Evolutionary conservation across 192 early-diverging fungal genomes (phyloP).

Genomic region (Mortierella antarctica): DNA sequence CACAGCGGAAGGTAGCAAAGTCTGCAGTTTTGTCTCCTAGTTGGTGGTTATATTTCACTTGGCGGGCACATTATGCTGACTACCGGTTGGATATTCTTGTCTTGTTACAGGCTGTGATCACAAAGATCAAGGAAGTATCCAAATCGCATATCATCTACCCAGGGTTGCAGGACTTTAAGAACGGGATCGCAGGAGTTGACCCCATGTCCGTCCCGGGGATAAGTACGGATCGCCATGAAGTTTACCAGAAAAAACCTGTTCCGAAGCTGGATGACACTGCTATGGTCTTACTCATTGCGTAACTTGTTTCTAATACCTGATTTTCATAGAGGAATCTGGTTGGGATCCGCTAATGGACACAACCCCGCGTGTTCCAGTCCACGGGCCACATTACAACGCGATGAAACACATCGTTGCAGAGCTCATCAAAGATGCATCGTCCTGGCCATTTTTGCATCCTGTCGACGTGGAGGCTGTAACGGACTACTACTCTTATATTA

Average conservation of each 20-base stretch:
- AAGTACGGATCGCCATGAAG: conserved; percentile 54
- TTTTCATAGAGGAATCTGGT: conserved; percentile 78
- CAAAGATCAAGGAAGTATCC: conserved; percentile 84
- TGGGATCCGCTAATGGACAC: conserved; percentile 93
- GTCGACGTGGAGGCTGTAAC: conserved; percentile 89
- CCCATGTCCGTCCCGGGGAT: conserved; percentile 91
- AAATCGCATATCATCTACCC: conserved; percentile 82
- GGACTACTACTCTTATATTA: conserved; percentile 97
- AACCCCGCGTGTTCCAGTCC: conserved; percentile 55
- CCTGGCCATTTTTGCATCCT: conserved; percentile 96
- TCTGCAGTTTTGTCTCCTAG: neutral
- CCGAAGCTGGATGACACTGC: neutral
- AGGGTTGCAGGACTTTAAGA: conserved; percentile 79
- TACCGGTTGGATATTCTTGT: neutral
- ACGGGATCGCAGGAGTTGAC: conserved; percentile 69
- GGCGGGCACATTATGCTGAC: neutral
- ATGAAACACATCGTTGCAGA: conserved; percentile 82
- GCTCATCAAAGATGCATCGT: conserved; percentile 76
- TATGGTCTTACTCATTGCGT: neutral
- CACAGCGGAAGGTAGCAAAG: conserved; percentile 65
- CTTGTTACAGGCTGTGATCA: conserved; percentile 73
- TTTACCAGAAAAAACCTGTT: neutral
- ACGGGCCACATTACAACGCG: conserved; percentile 69
- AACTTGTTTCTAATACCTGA: neutral
- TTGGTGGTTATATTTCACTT: too few species aligned